Evolutionary conservation across 2,329 filamentous ascomycete species (phyloP), one percentile per base, ranked within the genome.

Genomic region (Neophaeococcomyces mojaviensis): DNA sequence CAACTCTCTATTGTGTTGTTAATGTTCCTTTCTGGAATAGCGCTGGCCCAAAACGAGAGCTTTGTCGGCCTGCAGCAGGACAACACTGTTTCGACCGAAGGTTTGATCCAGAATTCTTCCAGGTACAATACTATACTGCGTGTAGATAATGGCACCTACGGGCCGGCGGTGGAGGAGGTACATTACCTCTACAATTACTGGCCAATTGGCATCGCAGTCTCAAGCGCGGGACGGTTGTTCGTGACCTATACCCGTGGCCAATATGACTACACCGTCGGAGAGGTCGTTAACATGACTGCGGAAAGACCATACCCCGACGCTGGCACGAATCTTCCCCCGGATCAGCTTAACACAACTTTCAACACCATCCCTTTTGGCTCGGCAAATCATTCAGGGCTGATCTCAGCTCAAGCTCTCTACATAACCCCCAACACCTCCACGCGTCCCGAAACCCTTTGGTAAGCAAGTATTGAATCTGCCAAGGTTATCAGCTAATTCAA

Each of bases 121-220:
- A 39, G 46, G 13, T 51, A 37, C 28, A 39, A 49, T n/a, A 52
- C 50, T 9, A 41, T 47, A 15, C 48, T 74, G 1, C 61, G 69
- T 28, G 60, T 67, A 5, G 69, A 74, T 50, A 68, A 68, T 44
- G 70, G 70, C n/a, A 68, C 66, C 2, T 71, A 70, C 38, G 70
- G 71, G 2, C 70, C 70, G 1, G 51, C 59, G 2, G 57, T 74
- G 3, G 71, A 74, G 51, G 70, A 74, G 50, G 65, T 67, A 31
- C 69, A 74, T 52, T 73, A 72, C 54, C 73, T 65, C 55, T 70
- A 70, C 46, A 64, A 67, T 22, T 66, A 70, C 53, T 71, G 66
- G 68, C 68, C 68, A 1, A 70, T 70, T 18, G 68, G 68, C 4
- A 63, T 72, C 6, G 66, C 68, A 13, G 62, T 69, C 2, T 68